A percentile compares a stretch with the other conserved stretches of the same genome.
These are phyloP conservation scores for Komagataella kurtzmanii DNA, from an alignment of 805 yeast genomes.

Conservation along the genomic window DNA sequence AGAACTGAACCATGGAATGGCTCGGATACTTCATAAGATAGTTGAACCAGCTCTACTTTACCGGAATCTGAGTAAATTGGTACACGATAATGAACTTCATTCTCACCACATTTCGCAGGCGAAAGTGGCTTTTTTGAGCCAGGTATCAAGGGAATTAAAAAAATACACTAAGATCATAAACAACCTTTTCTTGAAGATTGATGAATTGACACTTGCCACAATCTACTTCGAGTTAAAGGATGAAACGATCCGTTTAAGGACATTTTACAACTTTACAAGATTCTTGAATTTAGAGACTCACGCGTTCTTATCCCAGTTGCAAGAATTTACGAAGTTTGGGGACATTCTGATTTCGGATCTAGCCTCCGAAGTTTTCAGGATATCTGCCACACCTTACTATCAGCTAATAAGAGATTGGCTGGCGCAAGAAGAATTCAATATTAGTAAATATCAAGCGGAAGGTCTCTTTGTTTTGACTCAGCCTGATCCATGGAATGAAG, in stretches of 20 bases:
- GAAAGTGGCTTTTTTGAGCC: conserved; percentile 46
- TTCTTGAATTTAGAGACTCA: conserved; percentile 29
- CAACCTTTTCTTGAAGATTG: conserved; percentile 13
- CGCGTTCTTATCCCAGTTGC: conserved; percentile 39
- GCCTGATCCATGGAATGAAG: not conserved
- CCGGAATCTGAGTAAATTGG: conserved; percentile 25
- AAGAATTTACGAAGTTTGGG: conserved; percentile 44
- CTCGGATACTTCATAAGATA: conserved; percentile 39
- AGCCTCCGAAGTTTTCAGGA: conserved; percentile 28
- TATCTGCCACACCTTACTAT: conserved; percentile 44
- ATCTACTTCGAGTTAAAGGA: conserved; percentile 31
- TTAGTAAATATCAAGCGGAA: conserved; percentile 24
- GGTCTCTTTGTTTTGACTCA: conserved; percentile 42
- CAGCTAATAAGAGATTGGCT: conserved; percentile 57
- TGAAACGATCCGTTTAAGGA: conserved; percentile 42
- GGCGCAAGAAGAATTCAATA: conserved; percentile 35
- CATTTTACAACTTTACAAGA: conserved; percentile 21
- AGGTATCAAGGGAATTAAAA: conserved; percentile 22
- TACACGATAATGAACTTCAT: conserved; percentile 11
- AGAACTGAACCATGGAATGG: conserved; percentile 38
- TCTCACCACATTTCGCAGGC: conserved; percentile 29
- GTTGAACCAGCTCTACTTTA: conserved; percentile 67
- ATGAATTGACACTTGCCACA: conserved; percentile 16
- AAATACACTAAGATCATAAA: conserved; percentile 24
- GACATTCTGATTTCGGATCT: conserved; percentile 36